phyloP scores from a whole-genome alignment of 108 stramenopile genomes.

The Skeletonema costatum region DNA sequence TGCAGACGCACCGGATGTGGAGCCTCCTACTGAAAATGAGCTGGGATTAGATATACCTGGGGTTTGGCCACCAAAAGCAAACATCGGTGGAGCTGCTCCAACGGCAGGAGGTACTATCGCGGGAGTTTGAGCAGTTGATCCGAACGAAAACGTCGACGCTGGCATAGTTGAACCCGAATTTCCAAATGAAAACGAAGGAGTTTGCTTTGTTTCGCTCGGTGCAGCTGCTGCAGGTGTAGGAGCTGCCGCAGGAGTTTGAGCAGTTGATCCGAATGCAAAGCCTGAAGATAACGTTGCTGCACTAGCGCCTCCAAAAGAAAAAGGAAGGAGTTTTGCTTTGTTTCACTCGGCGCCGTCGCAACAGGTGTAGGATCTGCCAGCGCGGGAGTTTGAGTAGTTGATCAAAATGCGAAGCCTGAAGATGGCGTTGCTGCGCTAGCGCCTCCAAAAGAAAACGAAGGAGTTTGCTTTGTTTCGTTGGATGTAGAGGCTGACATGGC shows the following conservation, averaged over 20 bases:
- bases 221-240: not conserved
- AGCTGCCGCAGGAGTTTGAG: not conserved
- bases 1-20: not conserved
- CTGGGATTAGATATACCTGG: not conserved
- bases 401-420: not conserved
- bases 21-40: not conserved
- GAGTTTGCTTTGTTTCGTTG: not conserved
- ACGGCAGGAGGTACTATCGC: not conserved
- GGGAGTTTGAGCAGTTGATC: not conserved
- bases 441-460: not conserved
- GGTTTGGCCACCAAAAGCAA: not conserved
- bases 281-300: not conserved
- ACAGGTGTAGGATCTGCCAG: not conserved
- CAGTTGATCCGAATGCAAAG: not conserved
- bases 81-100: not conserved
- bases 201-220: not conserved
- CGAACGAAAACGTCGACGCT: not conserved
- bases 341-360: not conserved
- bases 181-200: not conserved
- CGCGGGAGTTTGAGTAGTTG: not conserved
- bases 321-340: not conserved
- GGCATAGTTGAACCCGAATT: not conserved
- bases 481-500: slow-evolving; percentile 1
- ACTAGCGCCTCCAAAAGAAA: not conserved
- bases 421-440: not conserved